A percentile compares a stretch with the other conserved stretches of the same genome.
Conservation (phyloP, 306 rosid species). For the Vigna angularis region DNA sequence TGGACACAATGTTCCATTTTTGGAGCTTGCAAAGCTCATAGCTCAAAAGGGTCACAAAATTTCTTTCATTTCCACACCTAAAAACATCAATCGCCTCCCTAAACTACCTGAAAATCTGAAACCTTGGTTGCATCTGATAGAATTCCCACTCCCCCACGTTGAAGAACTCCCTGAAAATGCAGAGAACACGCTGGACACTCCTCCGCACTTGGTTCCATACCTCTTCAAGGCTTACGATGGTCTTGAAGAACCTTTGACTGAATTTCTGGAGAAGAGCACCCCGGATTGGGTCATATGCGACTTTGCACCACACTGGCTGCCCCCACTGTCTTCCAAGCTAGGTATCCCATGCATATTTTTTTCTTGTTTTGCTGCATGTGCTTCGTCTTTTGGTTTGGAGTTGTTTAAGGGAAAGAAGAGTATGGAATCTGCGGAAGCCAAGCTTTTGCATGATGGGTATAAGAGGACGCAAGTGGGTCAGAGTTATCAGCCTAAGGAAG, state of each 20-base stretch:
- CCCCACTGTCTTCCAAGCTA: background rate
- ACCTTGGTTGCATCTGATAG: background rate
- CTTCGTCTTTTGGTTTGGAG: background rate
- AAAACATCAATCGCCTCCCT: background rate
- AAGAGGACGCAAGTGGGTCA: no score
- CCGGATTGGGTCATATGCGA: background rate
- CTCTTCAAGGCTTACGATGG: background rate
- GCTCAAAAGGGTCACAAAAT: constrained; percentile 24
- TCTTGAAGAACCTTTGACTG: background rate
- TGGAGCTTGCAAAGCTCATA: background rate
- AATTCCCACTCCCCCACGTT: background rate
- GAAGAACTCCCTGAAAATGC: background rate
- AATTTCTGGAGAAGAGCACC: background rate
- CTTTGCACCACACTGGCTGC: background rate
- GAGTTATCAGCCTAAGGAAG: background rate
- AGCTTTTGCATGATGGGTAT: background rate
- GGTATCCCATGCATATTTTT: background rate
- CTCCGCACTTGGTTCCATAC: background rate
- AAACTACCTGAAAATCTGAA: background rate
- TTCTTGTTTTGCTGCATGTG: background rate
- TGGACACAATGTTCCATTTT: background rate
- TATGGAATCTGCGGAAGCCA: background rate
- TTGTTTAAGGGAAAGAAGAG: no score
- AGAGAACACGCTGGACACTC: background rate
- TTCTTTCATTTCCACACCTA: constrained; percentile 11